Base-by-base conservation (phyloP, 441 rosid species). In the Erodium texanum region DNA sequence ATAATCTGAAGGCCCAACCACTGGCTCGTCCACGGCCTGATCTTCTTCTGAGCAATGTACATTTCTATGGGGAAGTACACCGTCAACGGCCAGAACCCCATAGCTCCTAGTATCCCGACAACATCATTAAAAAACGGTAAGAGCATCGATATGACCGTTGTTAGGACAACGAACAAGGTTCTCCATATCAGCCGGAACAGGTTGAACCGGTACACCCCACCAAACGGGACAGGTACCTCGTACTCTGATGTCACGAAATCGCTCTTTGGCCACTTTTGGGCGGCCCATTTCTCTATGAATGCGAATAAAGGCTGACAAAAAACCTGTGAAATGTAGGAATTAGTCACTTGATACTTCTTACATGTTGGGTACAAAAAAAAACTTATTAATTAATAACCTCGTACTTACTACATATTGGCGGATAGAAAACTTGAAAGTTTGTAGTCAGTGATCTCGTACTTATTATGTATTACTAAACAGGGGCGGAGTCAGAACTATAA, bases 91-190 rank as follows among this genome's bases (percentile, higher is more conserved):
- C 84, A 81, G 76, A 86, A 88, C 19, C 76, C 65, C 0, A 78
- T 34, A 1, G 90, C 86, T 0, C 92, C 95, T 0, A 86, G 79
- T 38, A 88, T 69, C 45, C 92, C 95, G 1, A 85, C 74, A 2
- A 86, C 76, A 1, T 81, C 78, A 36, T 85, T 85, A 81, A 88
- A 88, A 81, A 88, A 88, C 1, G 95, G 95, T 66, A 88, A 70
- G 62, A 76, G 79, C 86, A 88, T 86, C 10, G 88, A 86, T 15
- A 85, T 41, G 22, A 80, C 1, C 19, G 84, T 75, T 24, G 86
- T 74, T 12, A 72, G 0, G 48, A 81, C 67, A 69, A 85, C 95
- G 62, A 76, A 88, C 19, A 22, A 10, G 15, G 88, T 78, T 75
- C 95, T 84, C 92, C 95, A 86, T 1, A 86, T 48, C 27, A 88